These are phyloP conservation scores for Onygena corvina DNA, from an alignment of 2,329 filamentous ascomycete species.

Conservation along the genomic window DNA sequence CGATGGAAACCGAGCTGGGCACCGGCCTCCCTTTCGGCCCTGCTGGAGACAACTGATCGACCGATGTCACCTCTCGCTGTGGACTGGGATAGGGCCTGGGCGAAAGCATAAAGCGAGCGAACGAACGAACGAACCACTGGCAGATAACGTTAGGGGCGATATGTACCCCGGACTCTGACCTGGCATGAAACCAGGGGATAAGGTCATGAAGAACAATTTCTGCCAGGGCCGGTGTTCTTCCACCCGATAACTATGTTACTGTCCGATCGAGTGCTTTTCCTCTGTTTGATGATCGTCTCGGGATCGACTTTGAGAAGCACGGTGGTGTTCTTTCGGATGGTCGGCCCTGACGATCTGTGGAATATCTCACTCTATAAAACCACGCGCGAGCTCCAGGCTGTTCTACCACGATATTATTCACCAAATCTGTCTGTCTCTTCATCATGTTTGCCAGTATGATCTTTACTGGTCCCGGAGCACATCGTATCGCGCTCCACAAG, in stretches of 20 bases:
- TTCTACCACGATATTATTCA: neutral
- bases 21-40: too few species aligned
- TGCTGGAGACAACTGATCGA: too few species aligned
- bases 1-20: too few species aligned
- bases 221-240: neutral
- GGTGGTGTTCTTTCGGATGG: neutral
- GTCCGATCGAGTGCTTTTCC: neutral
- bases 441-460: neutral
- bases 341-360: neutral
- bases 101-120: too few species aligned
- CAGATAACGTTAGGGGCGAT: too few species aligned
- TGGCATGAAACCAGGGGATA: too few species aligned
- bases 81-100: too few species aligned
- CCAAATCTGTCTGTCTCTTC: neutral
- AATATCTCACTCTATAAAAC: neutral
- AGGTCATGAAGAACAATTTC: too few species aligned
- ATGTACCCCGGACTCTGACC: too few species aligned
- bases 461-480: neutral
- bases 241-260: too few species aligned
- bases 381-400: neutral
- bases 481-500: conserved; percentile 4
- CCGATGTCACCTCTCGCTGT: too few species aligned
- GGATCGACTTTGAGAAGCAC: neutral
- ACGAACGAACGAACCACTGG: too few species aligned
- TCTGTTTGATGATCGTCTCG: neutral